These are phyloP conservation scores for Candida alai DNA, from an alignment of 805 yeast species.

Conservation along the genomic window DNA sequence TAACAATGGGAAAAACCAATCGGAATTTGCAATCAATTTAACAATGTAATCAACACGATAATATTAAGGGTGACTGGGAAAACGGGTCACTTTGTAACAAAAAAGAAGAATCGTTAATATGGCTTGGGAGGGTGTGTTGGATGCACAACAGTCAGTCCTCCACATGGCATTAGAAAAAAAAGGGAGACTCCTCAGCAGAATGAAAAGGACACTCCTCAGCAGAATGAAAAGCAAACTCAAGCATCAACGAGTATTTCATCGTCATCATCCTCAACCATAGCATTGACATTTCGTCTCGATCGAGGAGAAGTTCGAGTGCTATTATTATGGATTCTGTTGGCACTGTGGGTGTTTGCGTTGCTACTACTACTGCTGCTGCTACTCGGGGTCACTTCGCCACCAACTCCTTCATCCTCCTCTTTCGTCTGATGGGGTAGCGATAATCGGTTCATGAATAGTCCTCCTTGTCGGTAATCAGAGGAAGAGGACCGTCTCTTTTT, in stretches of 20 bases:
- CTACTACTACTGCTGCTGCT: background rate
- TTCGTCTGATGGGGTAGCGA: constrained; percentile 5
- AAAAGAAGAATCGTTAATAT: too few species aligned
- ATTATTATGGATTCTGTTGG: background rate
- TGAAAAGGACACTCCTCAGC: too few species aligned
- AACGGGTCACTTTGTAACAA: too few species aligned
- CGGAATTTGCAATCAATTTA: too few species aligned
- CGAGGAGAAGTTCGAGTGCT: background rate
- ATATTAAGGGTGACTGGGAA: too few species aligned
- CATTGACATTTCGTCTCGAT: background rate
- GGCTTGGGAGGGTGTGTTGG: too few species aligned
- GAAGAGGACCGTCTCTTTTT: constrained; percentile 4
- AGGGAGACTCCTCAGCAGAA: too few species aligned
- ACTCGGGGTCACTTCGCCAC: background rate
- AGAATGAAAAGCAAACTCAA: constrained; percentile 4
- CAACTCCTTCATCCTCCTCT: constrained; percentile 4
- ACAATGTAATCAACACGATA: too few species aligned
- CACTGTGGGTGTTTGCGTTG: too few species aligned
- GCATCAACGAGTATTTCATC: constrained; percentile 19
- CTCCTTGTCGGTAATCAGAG: constrained; percentile 4
- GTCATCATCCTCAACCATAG: constrained; percentile 15
- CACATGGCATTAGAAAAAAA: too few species aligned
- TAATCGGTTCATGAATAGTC: constrained; percentile 4
- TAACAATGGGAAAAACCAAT: too few species aligned
- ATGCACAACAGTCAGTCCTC: too few species aligned